Evolutionary conservation across 768 basidiomycete species (phyloP), one percentile per base, ranked within the genome.

Genomic region (Boletus reticulatus): DNA sequence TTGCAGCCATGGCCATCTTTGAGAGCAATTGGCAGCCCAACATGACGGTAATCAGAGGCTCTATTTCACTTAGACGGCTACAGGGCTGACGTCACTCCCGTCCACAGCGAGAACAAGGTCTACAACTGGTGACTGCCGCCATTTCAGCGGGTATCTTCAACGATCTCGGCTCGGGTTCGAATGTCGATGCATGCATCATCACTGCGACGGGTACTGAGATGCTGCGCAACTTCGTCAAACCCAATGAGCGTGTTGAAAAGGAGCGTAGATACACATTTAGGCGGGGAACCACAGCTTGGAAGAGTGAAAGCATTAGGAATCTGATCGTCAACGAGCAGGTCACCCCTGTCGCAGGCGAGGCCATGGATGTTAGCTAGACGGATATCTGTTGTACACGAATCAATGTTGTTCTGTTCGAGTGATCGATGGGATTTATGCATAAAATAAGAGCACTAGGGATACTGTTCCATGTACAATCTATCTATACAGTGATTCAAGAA

Each of bases 1-100:
- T 98, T 50, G 97, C 97, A 3, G 97, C 97, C 17, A 99, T 99
- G 97, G 95, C 95, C 11, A 89, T 98, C 13, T 98, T 99, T 61
- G 97, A 99, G 72, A 85, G 81, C 50, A 70, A 78, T 19, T 99
- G 94, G 94, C 80, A 76, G 66, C 78, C 90, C 31, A 77, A 89
- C 69, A 83, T 99, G 84, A 80, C 84, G 71, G 93, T 94, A 50
- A 52, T 84, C 74, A 3, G 7, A 14, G 43, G 16, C 2, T 31
- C 22, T 7, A 0, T 27, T 20, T n/a, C 17, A 50, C 27, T 29
- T 16, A 2, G 4, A 20, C 24, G 27, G n/a, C 24, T 4, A 31
- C 13, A 29, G 1, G 7, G 43, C 61, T 61, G 44, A 62, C 48
- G 45, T 42, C 52, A 43, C 53, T 50, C 5, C 44, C 48, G 0